Conservation (phyloP, 1,284 basidiomycete species). For the Sanghuangporus sanghuang region DNA sequence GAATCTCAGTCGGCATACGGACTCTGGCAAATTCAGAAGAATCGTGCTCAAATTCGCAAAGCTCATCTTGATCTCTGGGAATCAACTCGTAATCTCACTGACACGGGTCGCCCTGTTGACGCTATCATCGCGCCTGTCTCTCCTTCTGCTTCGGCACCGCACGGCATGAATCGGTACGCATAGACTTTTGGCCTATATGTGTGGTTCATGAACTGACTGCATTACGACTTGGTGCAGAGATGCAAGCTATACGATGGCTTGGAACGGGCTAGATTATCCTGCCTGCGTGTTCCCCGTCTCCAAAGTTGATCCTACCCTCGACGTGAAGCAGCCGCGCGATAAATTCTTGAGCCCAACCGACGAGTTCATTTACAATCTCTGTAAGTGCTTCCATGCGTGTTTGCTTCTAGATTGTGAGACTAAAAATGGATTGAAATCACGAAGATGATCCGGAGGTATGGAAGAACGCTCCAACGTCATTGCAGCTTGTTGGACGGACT, state of each 20-base stretch:
- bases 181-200: neutral
- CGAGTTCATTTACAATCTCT: slow-evolving; percentile 45
- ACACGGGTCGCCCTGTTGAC: slow-evolving; percentile 60
- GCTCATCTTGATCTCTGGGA: slow-evolving; percentile 56
- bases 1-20: slow-evolving; percentile 38
- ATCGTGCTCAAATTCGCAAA: slow-evolving; percentile 39
- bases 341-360: slow-evolving; percentile 45
- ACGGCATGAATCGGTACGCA: slow-evolving; percentile 43
- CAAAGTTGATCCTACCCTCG: slow-evolving; percentile 45
- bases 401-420: neutral
- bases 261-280: slow-evolving; percentile 68
- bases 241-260: slow-evolving; percentile 53
- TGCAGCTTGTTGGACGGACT: slow-evolving; percentile 68
- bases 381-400: slow-evolving; percentile 34
- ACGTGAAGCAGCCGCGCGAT: slow-evolving; percentile 37
- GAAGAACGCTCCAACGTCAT: slow-evolving; percentile 55
- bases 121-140: slow-evolving; percentile 56
- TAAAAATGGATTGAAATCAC: neutral
- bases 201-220: slow-evolving; percentile 14
- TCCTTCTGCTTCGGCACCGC: slow-evolving; percentile 48
- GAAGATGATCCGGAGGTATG: slow-evolving; percentile 56
- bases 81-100: slow-evolving; percentile 39
- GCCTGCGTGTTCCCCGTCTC: slow-evolving; percentile 65
- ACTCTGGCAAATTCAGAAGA: slow-evolving; percentile 52
- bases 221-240: slow-evolving; percentile 28